phyloP scores from a whole-genome alignment of 2,329 filamentous ascomycete genomes.

The Pseudogymnoascus sp. region DNA sequence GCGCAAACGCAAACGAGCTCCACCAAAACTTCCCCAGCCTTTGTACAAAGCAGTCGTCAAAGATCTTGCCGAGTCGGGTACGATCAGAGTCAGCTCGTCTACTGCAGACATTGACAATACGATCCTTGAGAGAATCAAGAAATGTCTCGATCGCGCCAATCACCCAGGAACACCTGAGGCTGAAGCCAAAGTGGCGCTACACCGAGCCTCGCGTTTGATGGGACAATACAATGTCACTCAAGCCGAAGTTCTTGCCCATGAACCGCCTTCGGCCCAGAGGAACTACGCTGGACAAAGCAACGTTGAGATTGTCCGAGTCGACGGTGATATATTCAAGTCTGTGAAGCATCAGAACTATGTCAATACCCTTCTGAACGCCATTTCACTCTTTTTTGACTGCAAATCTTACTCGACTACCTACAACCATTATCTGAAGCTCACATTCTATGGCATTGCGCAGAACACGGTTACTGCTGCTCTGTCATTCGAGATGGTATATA shows the following conservation, averaged over 20 bases:
- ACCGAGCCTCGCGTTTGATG: background rate
- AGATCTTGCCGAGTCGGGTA: background rate
- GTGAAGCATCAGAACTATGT: background rate
- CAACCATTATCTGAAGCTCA: background rate
- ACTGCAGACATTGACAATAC: background rate
- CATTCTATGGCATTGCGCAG: background rate
- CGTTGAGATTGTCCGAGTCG: background rate
- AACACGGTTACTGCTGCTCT: slow-evolving; percentile 1
- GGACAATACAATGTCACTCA: background rate
- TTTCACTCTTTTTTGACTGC: background rate
- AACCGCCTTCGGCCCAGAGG: background rate
- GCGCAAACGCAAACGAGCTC: background rate
- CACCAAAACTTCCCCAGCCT: background rate
- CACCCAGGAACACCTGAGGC: background rate
- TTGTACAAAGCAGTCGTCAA: background rate
- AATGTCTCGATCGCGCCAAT: background rate
- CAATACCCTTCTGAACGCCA: background rate
- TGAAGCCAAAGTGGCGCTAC: background rate
- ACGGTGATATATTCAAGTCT: background rate
- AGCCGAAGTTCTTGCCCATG: background rate
- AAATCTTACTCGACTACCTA: background rate
- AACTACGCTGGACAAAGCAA: background rate
- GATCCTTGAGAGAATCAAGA: background rate
- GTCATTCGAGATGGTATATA: slow-evolving; percentile 7
- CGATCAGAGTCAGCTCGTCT: background rate